Conservation (phyloP, 805 yeast genomes). For the Candida quercuum region DNA sequence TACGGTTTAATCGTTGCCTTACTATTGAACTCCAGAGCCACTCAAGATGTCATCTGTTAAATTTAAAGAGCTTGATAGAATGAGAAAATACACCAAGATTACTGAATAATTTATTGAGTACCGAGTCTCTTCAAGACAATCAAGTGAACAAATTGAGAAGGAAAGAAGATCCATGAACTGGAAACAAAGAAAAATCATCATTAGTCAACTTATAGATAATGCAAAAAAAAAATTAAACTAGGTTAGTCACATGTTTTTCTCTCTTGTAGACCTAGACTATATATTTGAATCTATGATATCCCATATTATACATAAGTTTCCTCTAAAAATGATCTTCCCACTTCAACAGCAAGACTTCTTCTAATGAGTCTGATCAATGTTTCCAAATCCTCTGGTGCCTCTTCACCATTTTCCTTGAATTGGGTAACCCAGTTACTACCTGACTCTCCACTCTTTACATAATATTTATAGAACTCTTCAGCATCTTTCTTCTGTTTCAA, state of each 20-base stretch:
- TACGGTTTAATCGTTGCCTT: slow-evolving; percentile 98
- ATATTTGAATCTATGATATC: not conserved
- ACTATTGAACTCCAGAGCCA: slow-evolving; percentile 95
- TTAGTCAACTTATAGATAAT: not conserved
- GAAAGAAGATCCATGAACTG: no score
- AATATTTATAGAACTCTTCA: slow-evolving; percentile 19
- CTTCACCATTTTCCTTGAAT: slow-evolving; percentile 13
- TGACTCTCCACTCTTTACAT: slow-evolving; percentile 2
- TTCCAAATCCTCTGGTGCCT: slow-evolving; percentile 14
- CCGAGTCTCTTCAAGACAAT: no score
- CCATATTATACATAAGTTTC: slow-evolving; percentile 7
- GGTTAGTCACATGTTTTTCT: no score
- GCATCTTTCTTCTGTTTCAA: slow-evolving; percentile 8
- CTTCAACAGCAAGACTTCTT: slow-evolving; percentile 20
- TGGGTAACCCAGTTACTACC: slow-evolving; percentile 17
- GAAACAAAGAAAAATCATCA: not conserved
- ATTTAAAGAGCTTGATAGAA: slow-evolving; percentile 1
- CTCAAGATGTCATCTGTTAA: slow-evolving; percentile 84
- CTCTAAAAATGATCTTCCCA: slow-evolving; percentile 22
- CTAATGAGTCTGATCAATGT: slow-evolving; percentile 15
- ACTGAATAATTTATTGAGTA: no score
- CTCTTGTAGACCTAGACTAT: not conserved
- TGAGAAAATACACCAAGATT: not conserved
- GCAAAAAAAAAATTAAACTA: no score
- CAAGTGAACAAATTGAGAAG: no score